phyloP scores from a whole-genome alignment of 108 stramenopile species.

The Poteriospumella lacustris region DNA sequence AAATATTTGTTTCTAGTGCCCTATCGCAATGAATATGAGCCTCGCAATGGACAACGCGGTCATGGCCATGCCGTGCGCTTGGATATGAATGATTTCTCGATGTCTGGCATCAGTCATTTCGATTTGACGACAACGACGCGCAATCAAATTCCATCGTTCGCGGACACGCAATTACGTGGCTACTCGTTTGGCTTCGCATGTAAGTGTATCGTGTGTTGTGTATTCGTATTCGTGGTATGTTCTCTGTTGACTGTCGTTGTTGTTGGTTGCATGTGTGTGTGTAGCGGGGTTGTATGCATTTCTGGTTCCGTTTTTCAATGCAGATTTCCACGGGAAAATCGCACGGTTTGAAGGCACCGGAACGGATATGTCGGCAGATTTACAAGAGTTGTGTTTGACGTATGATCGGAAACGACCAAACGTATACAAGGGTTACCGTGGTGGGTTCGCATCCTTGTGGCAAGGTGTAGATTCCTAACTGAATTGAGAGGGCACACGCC shows the following conservation, averaged over 20 bases:
- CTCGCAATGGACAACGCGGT: slow-evolving; percentile 25
- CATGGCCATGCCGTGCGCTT: slow-evolving; percentile 35
- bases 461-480: background rate
- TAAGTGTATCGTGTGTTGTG: slow-evolving; percentile 2
- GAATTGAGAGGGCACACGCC: no score
- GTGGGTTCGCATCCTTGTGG: slow-evolving; percentile 22
- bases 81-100: slow-evolving; percentile 45
- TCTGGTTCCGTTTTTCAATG: slow-evolving; percentile 51
- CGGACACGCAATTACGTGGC: slow-evolving; percentile 47
- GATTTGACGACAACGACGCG: slow-evolving; percentile 43
- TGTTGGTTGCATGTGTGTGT: background rate
- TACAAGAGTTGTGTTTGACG: slow-evolving; percentile 22
- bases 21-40: slow-evolving; percentile 39
- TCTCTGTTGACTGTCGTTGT: background rate
- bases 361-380: background rate
- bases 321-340: slow-evolving; percentile 46
- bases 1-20: slow-evolving; percentile 49
- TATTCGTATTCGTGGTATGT: background rate
- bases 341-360: slow-evolving; percentile 34
- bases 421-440: background rate
- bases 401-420: background rate
- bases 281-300: slow-evolving; percentile 42
- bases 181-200: slow-evolving; percentile 42
- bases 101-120: slow-evolving; percentile 33
- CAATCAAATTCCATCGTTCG: slow-evolving; percentile 49